These are phyloP conservation scores for Bretziella fagacearum DNA, from an alignment of 2,329 filamentous ascomycete genomes.

Conservation along the genomic window DNA sequence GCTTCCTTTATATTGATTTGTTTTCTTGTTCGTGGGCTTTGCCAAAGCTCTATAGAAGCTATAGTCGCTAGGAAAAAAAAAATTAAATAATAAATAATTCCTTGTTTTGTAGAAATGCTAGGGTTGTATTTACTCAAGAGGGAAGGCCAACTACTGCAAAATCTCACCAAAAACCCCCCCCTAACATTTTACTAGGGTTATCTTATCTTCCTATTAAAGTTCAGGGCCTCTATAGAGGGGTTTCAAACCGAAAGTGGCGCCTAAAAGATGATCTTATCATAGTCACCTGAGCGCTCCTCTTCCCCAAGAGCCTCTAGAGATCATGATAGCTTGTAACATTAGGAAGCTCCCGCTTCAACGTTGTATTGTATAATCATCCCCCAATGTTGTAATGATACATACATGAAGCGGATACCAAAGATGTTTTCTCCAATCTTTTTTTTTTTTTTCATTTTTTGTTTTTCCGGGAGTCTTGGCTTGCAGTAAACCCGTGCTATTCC, in stretches of 20 bases:
- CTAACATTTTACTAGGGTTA: background rate
- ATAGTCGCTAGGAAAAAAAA: too few species aligned
- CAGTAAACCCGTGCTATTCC: too few species aligned
- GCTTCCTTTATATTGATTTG: too few species aligned
- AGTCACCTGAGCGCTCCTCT: constrained; percentile 6
- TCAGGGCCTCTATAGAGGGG: background rate
- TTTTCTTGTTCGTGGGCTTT: background rate
- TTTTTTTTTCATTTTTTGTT: too few species aligned
- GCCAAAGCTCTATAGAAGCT: background rate
- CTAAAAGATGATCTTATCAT: constrained; percentile 4
- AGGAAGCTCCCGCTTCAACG: background rate
- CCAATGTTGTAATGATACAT: too few species aligned
- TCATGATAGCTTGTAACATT: background rate
- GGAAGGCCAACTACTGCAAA: background rate
- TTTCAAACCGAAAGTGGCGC: constrained; percentile 2
- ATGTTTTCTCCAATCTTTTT: too few species aligned
- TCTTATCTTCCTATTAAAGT: background rate
- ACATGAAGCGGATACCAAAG: too few species aligned
- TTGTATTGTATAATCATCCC: too few species aligned
- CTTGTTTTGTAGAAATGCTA: background rate
- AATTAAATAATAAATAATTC: background rate
- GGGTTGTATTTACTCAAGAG: background rate
- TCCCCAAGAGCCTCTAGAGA: background rate
- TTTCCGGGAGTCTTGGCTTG: too few species aligned
- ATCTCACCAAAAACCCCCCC: constrained; percentile 1